Evolutionary conservation across 140 eudicot genomes (phyloP), one percentile per base, ranked within the genome.

Genomic region (Bidens hawaiensis): DNA sequence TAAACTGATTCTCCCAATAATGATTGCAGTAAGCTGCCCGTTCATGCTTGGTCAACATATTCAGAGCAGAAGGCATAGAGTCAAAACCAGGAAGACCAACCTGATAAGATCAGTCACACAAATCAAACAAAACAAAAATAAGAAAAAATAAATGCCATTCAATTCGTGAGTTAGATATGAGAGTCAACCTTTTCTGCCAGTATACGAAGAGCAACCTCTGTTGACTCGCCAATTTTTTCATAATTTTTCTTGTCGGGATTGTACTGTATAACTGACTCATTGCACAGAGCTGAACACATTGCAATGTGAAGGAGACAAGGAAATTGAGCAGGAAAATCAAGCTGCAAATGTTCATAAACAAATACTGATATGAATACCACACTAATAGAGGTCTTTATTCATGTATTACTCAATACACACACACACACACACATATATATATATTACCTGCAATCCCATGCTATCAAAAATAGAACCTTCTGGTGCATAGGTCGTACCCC

Each of bases 1-100:
- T 94, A 70, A 94, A 88, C 67, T 94, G 95, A 69, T 81, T 78
- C 69, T 94, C 99, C 99, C 99, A 94, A 69, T 94, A 85, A 62
- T 82, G 97, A 71, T 94, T 94, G 79, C 99, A 94, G 74, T 88
- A 94, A 36, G 99, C 86, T 47, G 95, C 99, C 13, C 97, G 74
- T 63, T 94, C 99, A 65, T 85, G 97, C 81, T 94, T 94, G 70
- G 88, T 85, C 68, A 94, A 76, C 94, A 94, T 79, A 79, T 94
- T 84, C 48, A 94, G 77, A 40, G 99, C 94, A 67, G 99, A 88
- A 34, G 99, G 97, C 99, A 94, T 85, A n/a, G 99, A 81, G 68
- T 94, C 99, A 74, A 88, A 94, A 46, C 99, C 99, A 75, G 99
- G 99, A 77, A 94, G 95, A 24, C 99, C 97, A 81, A 94, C 81